Base-by-base conservation (phyloP, 805 yeast species). In the Hanseniaspora opuntiae region DNA sequence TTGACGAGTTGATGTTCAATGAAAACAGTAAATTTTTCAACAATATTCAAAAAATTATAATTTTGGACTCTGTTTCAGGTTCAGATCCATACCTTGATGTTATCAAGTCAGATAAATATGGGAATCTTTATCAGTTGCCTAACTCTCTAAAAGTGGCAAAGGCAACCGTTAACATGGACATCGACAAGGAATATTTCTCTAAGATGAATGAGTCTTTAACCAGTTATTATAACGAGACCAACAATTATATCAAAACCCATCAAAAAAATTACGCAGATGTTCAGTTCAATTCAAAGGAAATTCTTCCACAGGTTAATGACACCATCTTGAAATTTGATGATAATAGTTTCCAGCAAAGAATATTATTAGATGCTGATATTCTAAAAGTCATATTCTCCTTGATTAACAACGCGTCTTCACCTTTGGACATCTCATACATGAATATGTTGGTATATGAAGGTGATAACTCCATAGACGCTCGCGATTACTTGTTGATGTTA, bases 361-460 rank as follows among this genome's bases (percentile, higher is more conserved):
- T 52, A 16, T 12, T 39, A 14, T 24, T 39, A n/a, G 55, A 52
- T 8, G 32, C 55, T 2, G 9, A 12, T 6, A 12, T 44, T 1
- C 3, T 28, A 10, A 38, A 51, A n/a, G 16, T 47, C 54, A 19
- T 47, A 40, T 5, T 33, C 45, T 2, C 40, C 46, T 19, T 8
- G 38, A 19, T 55, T 30, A 37, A 62, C 51, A 39, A 52, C 3
- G 4, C 30, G 10, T 17, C 37, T 32, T 7, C 17, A 17, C 17
- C 20, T 6, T 19, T 44, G 17, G 60, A 61, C 9, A 63, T 72
- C 20, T 64, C 61, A n/a, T 74, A 75, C 4, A 56, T 77, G n/a
- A 76, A 77, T 11, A 71, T 77, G 17, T 81, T 74, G 63, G 94
- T 83, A 1, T 87, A 86, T 65, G 97, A 89, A 64, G 97, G 97